Percentiles rank a stretch among this genome's conserved stretches.
These are phyloP conservation scores for Omphalea diandra DNA, from an alignment of 441 rosid species.

Conservation along the genomic window DNA sequence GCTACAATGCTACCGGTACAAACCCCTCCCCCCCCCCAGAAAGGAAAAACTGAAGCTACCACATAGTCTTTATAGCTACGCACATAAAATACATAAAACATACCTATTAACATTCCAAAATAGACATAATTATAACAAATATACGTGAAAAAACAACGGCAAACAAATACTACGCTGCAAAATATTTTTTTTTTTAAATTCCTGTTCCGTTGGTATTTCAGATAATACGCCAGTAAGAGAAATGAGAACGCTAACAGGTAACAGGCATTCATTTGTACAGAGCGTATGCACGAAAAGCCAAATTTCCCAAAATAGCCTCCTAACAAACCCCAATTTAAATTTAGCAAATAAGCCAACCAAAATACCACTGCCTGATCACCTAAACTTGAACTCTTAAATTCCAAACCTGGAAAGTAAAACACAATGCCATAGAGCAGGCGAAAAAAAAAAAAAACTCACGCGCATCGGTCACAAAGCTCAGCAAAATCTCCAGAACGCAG, in stretches of 20 bases:
- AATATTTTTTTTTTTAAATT: no score
- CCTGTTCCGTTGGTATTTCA: not conserved
- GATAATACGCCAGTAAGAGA: not conserved
- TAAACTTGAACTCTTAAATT: conserved; percentile 14
- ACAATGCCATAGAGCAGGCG: no score
- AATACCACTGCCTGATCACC: conserved; percentile 3
- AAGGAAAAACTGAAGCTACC: conserved; percentile 8
- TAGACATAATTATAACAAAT: not conserved
- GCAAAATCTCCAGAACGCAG: conserved; percentile 78
- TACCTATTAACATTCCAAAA: not conserved
- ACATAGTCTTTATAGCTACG: not conserved
- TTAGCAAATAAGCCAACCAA: conserved; percentile 14
- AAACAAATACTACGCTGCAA: not conserved
- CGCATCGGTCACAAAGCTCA: conserved; percentile 96
- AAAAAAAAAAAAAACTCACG: conserved; percentile 60
- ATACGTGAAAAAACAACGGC: no score
- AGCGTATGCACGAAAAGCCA: conserved; percentile 7
- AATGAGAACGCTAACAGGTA: not conserved
- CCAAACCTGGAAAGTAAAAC: not conserved
- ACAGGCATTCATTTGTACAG: not conserved
- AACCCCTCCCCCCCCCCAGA: no score
- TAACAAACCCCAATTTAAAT: conserved; percentile 20
- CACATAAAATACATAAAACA: not conserved
- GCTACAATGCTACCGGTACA: no score
- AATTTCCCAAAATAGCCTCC: conserved; percentile 27